Evolutionary conservation across 352 stramenopile genomes (phyloP), one percentile per base, ranked within the genome.

Genomic region (Albugo candida): DNA sequence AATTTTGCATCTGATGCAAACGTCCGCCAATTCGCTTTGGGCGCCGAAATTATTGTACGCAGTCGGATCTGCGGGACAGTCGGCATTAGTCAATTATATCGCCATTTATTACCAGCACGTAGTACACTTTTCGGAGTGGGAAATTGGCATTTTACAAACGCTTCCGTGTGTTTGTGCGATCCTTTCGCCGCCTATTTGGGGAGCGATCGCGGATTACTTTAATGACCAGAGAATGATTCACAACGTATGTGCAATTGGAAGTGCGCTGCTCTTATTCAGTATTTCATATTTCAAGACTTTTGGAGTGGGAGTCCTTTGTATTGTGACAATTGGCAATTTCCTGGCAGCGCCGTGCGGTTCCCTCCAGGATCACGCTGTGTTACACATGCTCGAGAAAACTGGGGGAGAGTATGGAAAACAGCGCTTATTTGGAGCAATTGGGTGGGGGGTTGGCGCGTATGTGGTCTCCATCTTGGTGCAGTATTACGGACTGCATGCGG

Each of bases 41-140:
- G 67, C 80, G 45, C 64, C 74, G 47, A 91, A 91, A 57, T 60
- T 65, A 58, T 82, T 84, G 70, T 87, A 85, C 65, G 60, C 65
- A 47, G 41, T 84, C 41, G 76, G 60, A 58, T 74, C 64, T 18
- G 63, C 65, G 36, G 77, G 64, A 50, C 60, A 63, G 41, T 87
- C 74, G 55, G 67, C 74, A 36, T 62, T 83, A 43, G 52, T 73
- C 45, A 86, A 87, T 57, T 91, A 80, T 54, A 53, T 91, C 36
- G 64, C 64, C 17, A 59, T 87, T 17, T 86, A 76, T 59, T 83
- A 66, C 59, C 61, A 86, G 53, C 60, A 82, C 49, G 71, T 58
- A 46, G 61, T 63, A 19, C 45, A 60, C 13, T 82, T 82, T 53
- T 67, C 63, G 51, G 85, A 88, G 55, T 58, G 81, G 34, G 65